A percentile compares a stretch with the other conserved stretches of the same genome.
phyloP scores from a whole-genome alignment of 177 flowering plant genomes.

The Vitis hybrid region DNA sequence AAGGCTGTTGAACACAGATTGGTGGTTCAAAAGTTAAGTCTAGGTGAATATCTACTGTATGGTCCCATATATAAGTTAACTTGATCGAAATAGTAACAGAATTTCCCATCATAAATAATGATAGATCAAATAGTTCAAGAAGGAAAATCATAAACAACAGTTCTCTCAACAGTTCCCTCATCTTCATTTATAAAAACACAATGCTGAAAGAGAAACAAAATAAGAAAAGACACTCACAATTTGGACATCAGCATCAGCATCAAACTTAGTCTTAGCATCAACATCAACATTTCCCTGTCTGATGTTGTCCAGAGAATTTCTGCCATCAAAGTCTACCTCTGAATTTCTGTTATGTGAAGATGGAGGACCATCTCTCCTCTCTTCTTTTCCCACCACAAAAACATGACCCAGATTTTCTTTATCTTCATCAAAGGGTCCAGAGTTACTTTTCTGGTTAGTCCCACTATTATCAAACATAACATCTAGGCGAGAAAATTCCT shows the following conservation, averaged over 20 bases:
- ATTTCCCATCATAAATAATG: too few relatives aligned
- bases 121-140: too few relatives aligned
- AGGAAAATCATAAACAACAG: too few relatives aligned
- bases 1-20: too few relatives aligned
- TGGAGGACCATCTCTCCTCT: slow-evolving; percentile 6
- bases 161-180: too few relatives aligned
- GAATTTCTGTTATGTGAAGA: slow-evolving; percentile 7
- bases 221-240: slow-evolving; percentile 22
- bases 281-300: slow-evolving; percentile 10
- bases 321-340: slow-evolving; percentile 8
- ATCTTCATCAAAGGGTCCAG: slow-evolving; percentile 27
- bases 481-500: slow-evolving; percentile 58
- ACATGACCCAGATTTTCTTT: slow-evolving; percentile 53
- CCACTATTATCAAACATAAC: slow-evolving; percentile 52
- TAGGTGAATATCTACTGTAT: too few relatives aligned
- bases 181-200: background rate
- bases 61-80: background rate
- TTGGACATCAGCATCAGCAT: slow-evolving; percentile 11
- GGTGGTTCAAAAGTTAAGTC: too few relatives aligned
- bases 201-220: background rate
- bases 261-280: slow-evolving; percentile 16
- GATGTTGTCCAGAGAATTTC: slow-evolving; percentile 9
- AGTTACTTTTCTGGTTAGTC: slow-evolving; percentile 19
- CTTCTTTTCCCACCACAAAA: slow-evolving; percentile 23
- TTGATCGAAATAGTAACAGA: too few relatives aligned